Percentiles rank a stretch among this genome's conserved stretches.
These are phyloP conservation scores for Vigna unguiculata DNA, from an alignment of 306 rosid genomes.

Conservation along the genomic window DNA sequence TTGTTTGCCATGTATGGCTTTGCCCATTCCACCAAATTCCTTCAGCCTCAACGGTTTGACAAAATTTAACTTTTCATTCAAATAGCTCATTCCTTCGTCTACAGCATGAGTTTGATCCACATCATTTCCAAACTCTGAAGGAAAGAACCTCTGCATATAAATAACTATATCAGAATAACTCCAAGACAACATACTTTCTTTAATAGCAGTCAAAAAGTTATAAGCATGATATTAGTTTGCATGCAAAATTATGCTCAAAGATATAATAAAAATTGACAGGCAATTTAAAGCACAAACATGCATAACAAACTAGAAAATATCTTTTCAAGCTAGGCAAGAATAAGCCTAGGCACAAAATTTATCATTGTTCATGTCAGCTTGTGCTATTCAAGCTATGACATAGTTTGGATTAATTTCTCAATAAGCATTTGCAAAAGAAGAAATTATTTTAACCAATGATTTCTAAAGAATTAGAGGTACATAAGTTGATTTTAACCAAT, in stretches of 20 bases:
- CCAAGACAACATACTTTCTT: neutral
- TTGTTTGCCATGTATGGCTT: constrained; percentile 62
- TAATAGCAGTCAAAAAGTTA: too few relatives aligned
- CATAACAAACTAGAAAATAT: constrained; percentile 24
- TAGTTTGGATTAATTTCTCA: neutral
- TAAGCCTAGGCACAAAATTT: constrained; percentile 18
- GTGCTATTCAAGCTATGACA: constrained; percentile 19
- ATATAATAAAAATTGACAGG: neutral
- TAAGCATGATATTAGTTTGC: too few relatives aligned
- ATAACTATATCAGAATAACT: neutral
- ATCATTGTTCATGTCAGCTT: constrained; percentile 13
- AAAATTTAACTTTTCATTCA: constrained; percentile 28
- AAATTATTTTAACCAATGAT: neutral
- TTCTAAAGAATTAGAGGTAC: neutral
- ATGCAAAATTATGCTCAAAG: constrained; percentile 8
- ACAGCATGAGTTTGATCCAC: constrained; percentile 40
- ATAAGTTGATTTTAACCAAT: neutral
- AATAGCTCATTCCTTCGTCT: constrained; percentile 42
- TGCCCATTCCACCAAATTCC: constrained; percentile 69
- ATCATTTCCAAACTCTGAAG: constrained; percentile 55
- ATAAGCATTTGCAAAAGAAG: neutral
- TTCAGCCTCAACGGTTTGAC: constrained; percentile 49
- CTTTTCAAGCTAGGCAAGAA: constrained; percentile 34
- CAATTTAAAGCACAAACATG: constrained; percentile 7
- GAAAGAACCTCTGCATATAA: constrained; percentile 52